Percentiles rank a stretch among this genome's conserved stretches.
These are phyloP conservation scores for Allium fistulosum DNA, from an alignment of 106 monocot genomes.

Conservation along the genomic window DNA sequence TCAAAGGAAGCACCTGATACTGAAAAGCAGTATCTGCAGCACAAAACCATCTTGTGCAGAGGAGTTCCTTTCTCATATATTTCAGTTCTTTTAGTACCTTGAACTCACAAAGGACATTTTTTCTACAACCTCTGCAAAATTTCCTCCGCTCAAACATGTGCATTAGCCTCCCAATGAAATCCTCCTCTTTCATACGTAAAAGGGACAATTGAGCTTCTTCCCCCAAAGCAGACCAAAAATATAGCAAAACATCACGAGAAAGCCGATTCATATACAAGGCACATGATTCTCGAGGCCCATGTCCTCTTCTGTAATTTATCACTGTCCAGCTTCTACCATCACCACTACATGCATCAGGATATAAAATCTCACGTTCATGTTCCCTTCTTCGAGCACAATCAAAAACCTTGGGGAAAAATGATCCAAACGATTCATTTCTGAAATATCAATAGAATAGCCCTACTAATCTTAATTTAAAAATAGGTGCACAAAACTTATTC, in stretches of 20 bases:
- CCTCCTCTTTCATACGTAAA: conserved; percentile 92
- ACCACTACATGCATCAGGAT: conserved; percentile 98
- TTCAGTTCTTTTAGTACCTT: conserved; percentile 76
- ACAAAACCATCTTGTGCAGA: conserved; percentile 65
- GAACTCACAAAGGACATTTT: conserved; percentile 66
- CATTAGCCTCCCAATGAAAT: conserved; percentile 94
- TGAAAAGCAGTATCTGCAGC: conserved; percentile 60
- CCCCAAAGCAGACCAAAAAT: conserved; percentile 79
- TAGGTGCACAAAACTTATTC: too few species aligned
- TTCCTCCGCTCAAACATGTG: conserved; percentile 80
- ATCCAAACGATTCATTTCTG: not conserved
- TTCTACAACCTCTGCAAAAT: conserved; percentile 77
- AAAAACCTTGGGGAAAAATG: conserved; percentile 51
- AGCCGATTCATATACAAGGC: conserved; percentile 90
- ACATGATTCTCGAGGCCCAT: conserved; percentile 87
- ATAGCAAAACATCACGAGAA: conserved; percentile 80
- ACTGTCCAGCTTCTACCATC: conserved; percentile 94
- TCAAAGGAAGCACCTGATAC: conserved; percentile 44
- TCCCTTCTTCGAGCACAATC: conserved; percentile 80
- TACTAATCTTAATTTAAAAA: too few species aligned
- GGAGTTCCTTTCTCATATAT: conserved; percentile 50
- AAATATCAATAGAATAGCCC: too few species aligned
- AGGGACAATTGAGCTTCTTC: conserved; percentile 74
- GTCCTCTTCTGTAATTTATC: conserved; percentile 65
- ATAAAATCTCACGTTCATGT: conserved; percentile 78